Base-by-base conservation (phyloP, 257 asterid species). In the Coffea eugenioides region DNA sequence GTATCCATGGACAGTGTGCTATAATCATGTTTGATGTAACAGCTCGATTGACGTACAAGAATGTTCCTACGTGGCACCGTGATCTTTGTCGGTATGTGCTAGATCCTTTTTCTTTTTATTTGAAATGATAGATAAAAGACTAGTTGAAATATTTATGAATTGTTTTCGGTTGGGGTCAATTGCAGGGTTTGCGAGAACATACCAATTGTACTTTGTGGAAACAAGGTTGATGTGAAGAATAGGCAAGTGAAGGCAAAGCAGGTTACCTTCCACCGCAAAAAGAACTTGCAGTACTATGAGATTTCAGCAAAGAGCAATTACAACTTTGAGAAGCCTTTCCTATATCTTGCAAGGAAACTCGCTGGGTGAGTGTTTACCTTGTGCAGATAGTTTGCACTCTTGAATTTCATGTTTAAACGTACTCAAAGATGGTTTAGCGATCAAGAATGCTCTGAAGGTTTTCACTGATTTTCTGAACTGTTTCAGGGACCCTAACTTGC, bases 1-100 rank as follows among this genome's bases (percentile, higher is more conserved):
- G 95, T 82, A 92, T 91, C 84, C 97, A 92, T 72, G 97, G 97
- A 49, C 94, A 92, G 78, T 92, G 96, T 85, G 97, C 96, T 77
- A 90, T 91, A 77, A 91, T 92, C 69, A 92, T 92, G 97, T 92
- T 92, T 48, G 97, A 92, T 78, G 97, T 92, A 12, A 92, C 97
- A 9, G 97, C 97, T 25, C 88, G 95, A 7, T 82, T 90, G 89
- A 92, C 95, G 36, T 92, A 91, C 91, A 92, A 92, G 89, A 92
- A 92, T 80, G 92, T 92, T 9, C 97, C 94, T 0, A 92, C 97
- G 10, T 92, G 97, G 97, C 97, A 92, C 71, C 90, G 94, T 41
- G 97, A 92, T 87, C 94, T 89, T 75, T 91, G 96, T 90, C 36
- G 97, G 97, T 92, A 10, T 2, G 64, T 56, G 23, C 7, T 56